These are phyloP conservation scores for Nannochloropsis oceanica DNA, from an alignment of 108 stramenopile species.

Conservation along the genomic window DNA sequence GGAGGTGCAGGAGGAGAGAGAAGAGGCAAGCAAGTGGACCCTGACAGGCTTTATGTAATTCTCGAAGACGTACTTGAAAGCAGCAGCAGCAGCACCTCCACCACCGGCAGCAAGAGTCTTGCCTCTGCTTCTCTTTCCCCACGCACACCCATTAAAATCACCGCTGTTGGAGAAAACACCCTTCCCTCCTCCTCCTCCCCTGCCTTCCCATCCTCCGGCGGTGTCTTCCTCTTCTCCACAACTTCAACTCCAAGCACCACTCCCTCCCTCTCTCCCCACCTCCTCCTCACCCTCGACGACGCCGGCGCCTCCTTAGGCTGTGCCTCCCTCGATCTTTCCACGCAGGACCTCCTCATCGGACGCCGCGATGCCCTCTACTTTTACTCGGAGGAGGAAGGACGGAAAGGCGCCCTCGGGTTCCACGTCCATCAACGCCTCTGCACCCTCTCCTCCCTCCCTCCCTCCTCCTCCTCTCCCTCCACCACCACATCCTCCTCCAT, in stretches of 20 bases:
- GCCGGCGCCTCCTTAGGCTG: background rate
- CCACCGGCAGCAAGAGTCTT: background rate
- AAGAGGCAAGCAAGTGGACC: background rate
- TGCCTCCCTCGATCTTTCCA: background rate
- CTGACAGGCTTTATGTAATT: background rate
- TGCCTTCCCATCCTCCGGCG: background rate
- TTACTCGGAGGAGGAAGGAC: conserved; percentile 22
- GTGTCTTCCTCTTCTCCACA: background rate
- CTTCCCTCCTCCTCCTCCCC: background rate
- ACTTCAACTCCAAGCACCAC: background rate
- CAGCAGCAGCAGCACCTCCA: background rate
- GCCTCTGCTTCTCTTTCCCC: background rate
- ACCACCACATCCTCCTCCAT: background rate
- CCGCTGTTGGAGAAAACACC: background rate
- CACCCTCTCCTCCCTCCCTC: background rate
- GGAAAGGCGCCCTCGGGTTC: background rate
- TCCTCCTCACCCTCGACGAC: background rate
- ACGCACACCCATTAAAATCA: background rate
- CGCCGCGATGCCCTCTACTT: conserved; percentile 32
- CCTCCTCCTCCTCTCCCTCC: background rate
- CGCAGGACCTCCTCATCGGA: conserved; percentile 28
- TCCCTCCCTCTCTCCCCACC: background rate
- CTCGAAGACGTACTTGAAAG: background rate
- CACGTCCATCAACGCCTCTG: background rate
- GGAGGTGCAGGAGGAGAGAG: background rate